Base-by-base conservation (phyloP, 768 basidiomycete genomes). In the Lactarius trivialis region DNA sequence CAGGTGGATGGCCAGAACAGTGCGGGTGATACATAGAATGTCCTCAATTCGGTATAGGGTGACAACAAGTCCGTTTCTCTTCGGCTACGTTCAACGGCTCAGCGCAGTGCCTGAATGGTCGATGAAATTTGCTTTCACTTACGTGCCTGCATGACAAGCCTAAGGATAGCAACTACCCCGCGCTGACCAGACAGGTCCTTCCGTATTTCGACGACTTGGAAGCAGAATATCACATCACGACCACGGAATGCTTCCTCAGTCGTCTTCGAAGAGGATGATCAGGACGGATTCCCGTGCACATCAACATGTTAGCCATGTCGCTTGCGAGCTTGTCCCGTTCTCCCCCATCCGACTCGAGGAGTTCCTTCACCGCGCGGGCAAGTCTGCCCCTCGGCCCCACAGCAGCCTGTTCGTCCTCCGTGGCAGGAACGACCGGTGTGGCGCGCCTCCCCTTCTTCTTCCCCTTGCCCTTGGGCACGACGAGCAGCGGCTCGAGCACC, bases 191-290 rank as follows among this genome's bases (percentile, higher is more conserved):
- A 41, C 8, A 33, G 33, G 50, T 51, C 15, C 28, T 21, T 36
- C 34, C 26, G 21, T n/a, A 6, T n/a, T 9, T 34, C 17, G 43
- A 33, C 21, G 30, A 28, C 28, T 8, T 30, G 51, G 21, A 32
- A 15, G 21, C 26, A 4, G n/a, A n/a, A 3, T n/a, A 28, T 50
- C 45, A 54, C 45, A n/a, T 54, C 26, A 11, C 17, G 28, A 21
- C 24, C 51, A 19, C 14, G 19, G 80, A 64, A 69, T 78, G 85
- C 71, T 82, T 89, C 60, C 85, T 85, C 61, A 90, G 67, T 68
- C 78, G 84, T 73, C 83, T 89, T 54, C 86, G 81, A 56, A 90
- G 75, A n/a, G 82, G 78, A 70, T 89, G 86, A 61, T 85, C 84
- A 36, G 77, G 71, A 30, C 81, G 83, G 43, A 90, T 75, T 21